phyloP scores from a whole-genome alignment of 768 basidiomycete genomes.

The Pisolithus marmoratus region DNA sequence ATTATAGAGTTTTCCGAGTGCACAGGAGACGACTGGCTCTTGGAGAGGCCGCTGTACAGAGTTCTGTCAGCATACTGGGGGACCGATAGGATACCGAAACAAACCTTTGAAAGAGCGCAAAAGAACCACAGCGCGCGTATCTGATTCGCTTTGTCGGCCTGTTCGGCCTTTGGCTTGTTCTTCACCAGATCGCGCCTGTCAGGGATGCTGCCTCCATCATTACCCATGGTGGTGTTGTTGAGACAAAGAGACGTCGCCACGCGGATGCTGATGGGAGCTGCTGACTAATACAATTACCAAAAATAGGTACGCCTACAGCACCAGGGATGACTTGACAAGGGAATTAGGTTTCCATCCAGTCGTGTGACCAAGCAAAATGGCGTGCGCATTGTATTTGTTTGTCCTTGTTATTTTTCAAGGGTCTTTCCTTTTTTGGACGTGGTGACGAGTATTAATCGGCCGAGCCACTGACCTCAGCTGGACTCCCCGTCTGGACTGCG shows the following conservation, averaged over 20 bases:
- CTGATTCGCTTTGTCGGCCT: slow-evolving; percentile 89
- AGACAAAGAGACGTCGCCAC: neutral
- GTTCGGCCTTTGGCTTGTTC: slow-evolving; percentile 74
- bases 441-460: slow-evolving; percentile 2
- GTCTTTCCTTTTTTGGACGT: slow-evolving; percentile 9
- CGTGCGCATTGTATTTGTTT: slow-evolving; percentile 13
- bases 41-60: slow-evolving; percentile 64
- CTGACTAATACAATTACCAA: slow-evolving; percentile 1
- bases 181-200: slow-evolving; percentile 76
- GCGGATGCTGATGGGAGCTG: neutral
- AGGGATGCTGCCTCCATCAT: slow-evolving; percentile 86
- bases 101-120: slow-evolving; percentile 92
- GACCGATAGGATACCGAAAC: slow-evolving; percentile 1
- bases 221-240: slow-evolving; percentile 54
- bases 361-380: neutral
- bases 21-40: slow-evolving; percentile 87
- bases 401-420: slow-evolving; percentile 20
- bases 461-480: neutral
- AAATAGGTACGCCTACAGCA: neutral
- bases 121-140: slow-evolving; percentile 85
- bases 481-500: neutral
- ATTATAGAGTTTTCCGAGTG: slow-evolving; percentile 92
- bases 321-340: no score
- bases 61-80: neutral
- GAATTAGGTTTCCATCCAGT: neutral